A percentile compares a stretch with the other conserved stretches of the same genome.
Conservation (phyloP, 768 basidiomycete genomes). For the Russula ochroleuca region DNA sequence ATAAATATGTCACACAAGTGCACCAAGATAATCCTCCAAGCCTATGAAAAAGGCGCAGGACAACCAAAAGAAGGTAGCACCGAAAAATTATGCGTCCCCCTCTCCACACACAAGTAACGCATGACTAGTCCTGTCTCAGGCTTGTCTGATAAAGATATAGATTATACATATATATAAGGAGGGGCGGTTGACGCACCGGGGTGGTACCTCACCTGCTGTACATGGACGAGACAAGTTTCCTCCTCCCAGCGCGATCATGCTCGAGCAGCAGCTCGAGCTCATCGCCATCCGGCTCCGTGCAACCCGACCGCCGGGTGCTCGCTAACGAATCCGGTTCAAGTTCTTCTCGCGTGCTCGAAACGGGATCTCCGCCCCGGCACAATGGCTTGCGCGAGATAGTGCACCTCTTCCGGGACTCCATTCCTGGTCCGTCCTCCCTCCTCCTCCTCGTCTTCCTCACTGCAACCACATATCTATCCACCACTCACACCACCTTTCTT, state of each 20-base stretch:
- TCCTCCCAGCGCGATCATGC: background rate
- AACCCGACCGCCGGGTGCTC: background rate
- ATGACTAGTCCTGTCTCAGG: slow-evolving; percentile 7
- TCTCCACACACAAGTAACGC: background rate
- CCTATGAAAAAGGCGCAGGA: background rate
- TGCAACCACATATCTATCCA: background rate
- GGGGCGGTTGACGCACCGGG: background rate
- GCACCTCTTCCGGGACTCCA: slow-evolving; percentile 23
- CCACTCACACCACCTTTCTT: background rate
- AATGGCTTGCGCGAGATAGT: slow-evolving; percentile 25
- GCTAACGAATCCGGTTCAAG: background rate
- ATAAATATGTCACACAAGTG: background rate
- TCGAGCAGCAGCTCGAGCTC: background rate
- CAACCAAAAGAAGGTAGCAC: background rate
- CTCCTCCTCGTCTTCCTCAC: background rate
- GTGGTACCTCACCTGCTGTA: background rate
- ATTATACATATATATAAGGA: background rate
- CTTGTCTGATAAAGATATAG: background rate
- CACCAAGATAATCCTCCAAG: background rate
- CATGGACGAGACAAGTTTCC: slow-evolving; percentile 12
- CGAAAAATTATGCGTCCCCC: background rate
- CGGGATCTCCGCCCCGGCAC: slow-evolving; percentile 19
- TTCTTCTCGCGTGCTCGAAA: slow-evolving; percentile 18
- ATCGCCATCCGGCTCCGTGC: background rate
- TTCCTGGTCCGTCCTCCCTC: slow-evolving; percentile 20